Percentiles rank a stretch among this genome's conserved stretches.
phyloP scores from a whole-genome alignment of 371 early-diverging fungal species.

The Mucor sp. region DNA sequence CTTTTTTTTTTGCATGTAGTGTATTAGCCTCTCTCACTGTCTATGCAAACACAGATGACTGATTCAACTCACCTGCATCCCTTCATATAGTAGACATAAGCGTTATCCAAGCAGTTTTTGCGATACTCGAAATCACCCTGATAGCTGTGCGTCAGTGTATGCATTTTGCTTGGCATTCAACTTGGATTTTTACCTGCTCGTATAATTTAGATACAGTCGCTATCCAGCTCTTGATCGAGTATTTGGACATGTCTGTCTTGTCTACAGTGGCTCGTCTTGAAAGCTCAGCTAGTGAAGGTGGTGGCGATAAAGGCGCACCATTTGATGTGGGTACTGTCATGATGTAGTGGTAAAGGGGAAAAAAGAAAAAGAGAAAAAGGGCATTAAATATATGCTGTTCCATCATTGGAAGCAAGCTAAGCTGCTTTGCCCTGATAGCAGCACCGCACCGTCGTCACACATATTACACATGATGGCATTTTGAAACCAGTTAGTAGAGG shows the following conservation, averaged over 20 bases:
- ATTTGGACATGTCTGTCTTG: conserved; percentile 15
- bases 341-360: not conserved
- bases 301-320: not conserved
- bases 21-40: no score
- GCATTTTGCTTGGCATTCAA: not conserved
- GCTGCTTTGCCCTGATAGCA: not conserved
- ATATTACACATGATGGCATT: not conserved
- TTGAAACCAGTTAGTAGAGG: not conserved
- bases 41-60: not conserved
- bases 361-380: not conserved
- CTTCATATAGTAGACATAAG: conserved; percentile 28
- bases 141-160: not conserved
- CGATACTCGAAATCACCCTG: conserved; percentile 22
- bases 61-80: conserved; percentile 21
- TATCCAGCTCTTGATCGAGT: conserved; percentile 16
- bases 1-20: no score
- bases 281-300: conserved; percentile 10
- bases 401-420: not conserved
- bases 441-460: not conserved
- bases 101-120: conserved; percentile 4
- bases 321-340: not conserved
- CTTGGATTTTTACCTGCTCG: conserved; percentile 23
- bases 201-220: conserved; percentile 16
- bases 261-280: conserved; percentile 20
- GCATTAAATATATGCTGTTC: not conserved